Evolutionary conservation across 108 stramenopile species (phyloP).

Genomic region (Fragilaria radians): DNA sequence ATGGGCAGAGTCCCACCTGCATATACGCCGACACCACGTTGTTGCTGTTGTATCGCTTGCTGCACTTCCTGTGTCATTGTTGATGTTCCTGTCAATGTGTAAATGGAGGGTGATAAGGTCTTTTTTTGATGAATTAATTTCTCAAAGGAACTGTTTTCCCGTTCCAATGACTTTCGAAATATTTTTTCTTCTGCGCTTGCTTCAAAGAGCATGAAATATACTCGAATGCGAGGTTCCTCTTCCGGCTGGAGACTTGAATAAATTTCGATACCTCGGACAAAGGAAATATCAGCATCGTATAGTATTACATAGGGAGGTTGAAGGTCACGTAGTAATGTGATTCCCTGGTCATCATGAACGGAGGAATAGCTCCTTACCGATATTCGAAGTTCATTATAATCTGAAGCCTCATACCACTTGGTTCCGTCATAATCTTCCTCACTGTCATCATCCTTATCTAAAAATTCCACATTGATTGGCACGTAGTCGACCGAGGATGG

Average conservation of each 20-base stretch:
- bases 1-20: slow-evolving; percentile 61
- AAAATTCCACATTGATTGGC: too few species aligned
- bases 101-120: slow-evolving; percentile 75
- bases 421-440: neutral
- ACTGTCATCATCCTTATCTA: neutral
- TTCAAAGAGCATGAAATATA: slow-evolving; percentile 90
- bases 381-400: slow-evolving; percentile 36
- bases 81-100: slow-evolving; percentile 39
- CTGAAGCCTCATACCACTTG: slow-evolving; percentile 14
- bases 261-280: slow-evolving; percentile 87
- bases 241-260: slow-evolving; percentile 35
- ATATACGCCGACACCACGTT: slow-evolving; percentile 49
- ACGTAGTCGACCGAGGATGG: too few species aligned
- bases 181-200: slow-evolving; percentile 92
- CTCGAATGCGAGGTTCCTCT: slow-evolving; percentile 44
- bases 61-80: slow-evolving; percentile 84
- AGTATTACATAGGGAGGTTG: slow-evolving; percentile 78
- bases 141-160: slow-evolving; percentile 91
- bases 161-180: slow-evolving; percentile 80
- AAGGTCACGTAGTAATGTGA: slow-evolving; percentile 70
- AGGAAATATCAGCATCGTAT: slow-evolving; percentile 84
- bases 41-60: slow-evolving; percentile 35
- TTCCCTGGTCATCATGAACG: slow-evolving; percentile 53
- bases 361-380: slow-evolving; percentile 55
- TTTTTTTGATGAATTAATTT: slow-evolving; percentile 89